Evolutionary conservation across 1,284 basidiomycete genomes (phyloP), one percentile per base, ranked within the genome.

Genomic region (Porodaedalea pini): DNA sequence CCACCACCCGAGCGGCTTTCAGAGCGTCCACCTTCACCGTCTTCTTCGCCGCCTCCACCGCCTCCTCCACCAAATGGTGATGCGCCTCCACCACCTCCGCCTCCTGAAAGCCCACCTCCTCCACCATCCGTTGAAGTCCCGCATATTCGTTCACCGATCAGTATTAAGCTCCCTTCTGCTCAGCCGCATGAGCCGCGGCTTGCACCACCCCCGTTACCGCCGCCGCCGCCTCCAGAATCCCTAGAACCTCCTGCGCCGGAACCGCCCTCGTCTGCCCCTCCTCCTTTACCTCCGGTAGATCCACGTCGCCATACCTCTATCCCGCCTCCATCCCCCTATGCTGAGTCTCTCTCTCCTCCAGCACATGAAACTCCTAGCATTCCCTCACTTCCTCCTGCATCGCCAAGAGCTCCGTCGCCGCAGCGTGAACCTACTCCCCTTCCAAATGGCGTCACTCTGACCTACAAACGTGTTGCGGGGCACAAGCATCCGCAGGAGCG

Each of bases 211-310:
- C 61, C 66, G 1, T 59, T 61, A 2, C 61, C 67, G 0, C 64
- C 65, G 0, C 6, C 15, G 1, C 61, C 70, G 31, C 65, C 69
- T 61, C 71, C 51, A 23, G 59, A 64, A 49, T 51, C 64, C 32
- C 57, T 65, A 40, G 65, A 63, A 27, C 63, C 65, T 13, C 17
- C 49, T 37, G 27, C 13, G 13, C 54, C 62, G 25, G 49, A 51
- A 11, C 48, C 55, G 19, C 54, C 58, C 11, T 56, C 63, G 7
- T 25, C 17, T 39, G 45, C 40, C n/a, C 63, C 67, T 2, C 63
- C 68, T 7, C 66, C 67, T 0, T 67, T 69, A n/a, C 66, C 67
- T n/a, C 66, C 67, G 29, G 66, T 67, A n/a, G 62, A 51, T 25
- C 56, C 50, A 51, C 39, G 50, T 5, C 47, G 21, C 62, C 63